Conservation (phyloP, 1,284 basidiomycete genomes). For the Cryptococcus depauperatus region DNA sequence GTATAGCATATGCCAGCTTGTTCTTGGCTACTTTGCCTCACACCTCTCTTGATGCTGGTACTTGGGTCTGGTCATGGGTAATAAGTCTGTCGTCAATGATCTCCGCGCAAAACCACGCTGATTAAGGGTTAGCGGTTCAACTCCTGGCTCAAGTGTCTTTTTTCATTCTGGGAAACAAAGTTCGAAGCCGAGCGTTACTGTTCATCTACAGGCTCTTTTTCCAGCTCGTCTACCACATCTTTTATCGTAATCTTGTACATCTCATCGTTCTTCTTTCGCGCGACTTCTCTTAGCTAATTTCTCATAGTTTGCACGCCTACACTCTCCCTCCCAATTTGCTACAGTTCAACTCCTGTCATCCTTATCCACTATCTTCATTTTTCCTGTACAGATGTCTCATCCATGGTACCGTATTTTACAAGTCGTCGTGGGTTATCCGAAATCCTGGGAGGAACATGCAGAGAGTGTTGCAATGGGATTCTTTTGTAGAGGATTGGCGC, state of each 20-base stretch:
- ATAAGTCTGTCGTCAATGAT: conserved; percentile 50
- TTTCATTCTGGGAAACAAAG: conserved; percentile 50
- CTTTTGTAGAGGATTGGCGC: conserved; percentile 52
- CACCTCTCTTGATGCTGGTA: conserved; percentile 50
- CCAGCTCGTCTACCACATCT: conserved; percentile 46
- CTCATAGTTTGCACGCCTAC: conserved; percentile 41
- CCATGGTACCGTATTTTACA: conserved; percentile 46
- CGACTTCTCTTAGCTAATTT: not conserved
- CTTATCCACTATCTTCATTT: conserved; percentile 49
- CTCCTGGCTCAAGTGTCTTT: conserved; percentile 47
- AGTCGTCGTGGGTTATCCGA: conserved; percentile 46
- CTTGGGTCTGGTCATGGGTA: conserved; percentile 53
- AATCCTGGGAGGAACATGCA: conserved; percentile 49
- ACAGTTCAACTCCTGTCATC: conserved; percentile 52
- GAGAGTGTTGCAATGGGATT: conserved; percentile 48
- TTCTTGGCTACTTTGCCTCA: conserved; percentile 52
- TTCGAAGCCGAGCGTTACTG: conserved; percentile 49
- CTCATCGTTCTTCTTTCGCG: not conserved
- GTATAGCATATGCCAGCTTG: conserved; percentile 48
- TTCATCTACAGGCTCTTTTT: conserved; percentile 51
- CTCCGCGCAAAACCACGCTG: conserved; percentile 50
- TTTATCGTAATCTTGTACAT: conserved; percentile 43
- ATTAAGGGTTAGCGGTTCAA: conserved; percentile 50
- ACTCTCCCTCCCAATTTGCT: conserved; percentile 46
- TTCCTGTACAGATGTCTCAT: conserved; percentile 51